Percentiles rank a stretch among this genome's conserved stretches.
Evolutionary conservation across 495 filamentous ascomycete genomes (phyloP).

Genomic region (Trichoderma asperelloides): DNA sequence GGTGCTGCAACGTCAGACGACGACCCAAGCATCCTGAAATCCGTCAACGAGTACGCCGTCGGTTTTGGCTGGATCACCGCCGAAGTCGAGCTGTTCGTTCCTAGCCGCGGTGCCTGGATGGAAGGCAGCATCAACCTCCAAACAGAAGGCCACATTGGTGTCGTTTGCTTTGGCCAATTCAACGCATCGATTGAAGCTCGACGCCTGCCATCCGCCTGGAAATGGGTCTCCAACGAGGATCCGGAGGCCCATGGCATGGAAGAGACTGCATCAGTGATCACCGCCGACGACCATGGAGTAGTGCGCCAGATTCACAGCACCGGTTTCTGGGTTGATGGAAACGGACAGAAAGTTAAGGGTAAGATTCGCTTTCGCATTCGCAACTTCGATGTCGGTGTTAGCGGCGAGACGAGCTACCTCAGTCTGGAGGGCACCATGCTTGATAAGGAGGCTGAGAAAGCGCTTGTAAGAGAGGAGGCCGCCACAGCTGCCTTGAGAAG

Average conservation of each 20-base stretch:
- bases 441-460: constrained; percentile 30
- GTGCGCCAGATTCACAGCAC: constrained; percentile 36
- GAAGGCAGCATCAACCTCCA: constrained; percentile 40
- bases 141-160: constrained; percentile 39
- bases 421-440: constrained; percentile 41
- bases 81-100: constrained; percentile 36
- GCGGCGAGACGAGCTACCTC: constrained; percentile 39
- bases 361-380: constrained; percentile 42
- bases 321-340: constrained; percentile 38
- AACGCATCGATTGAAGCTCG: constrained; percentile 41
- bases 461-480: constrained; percentile 27
- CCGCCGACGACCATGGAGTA: background rate
- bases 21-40: constrained; percentile 27
- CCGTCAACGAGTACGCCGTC: constrained; percentile 36
- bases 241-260: constrained; percentile 14
- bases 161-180: constrained; percentile 41
- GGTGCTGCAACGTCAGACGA: constrained; percentile 27
- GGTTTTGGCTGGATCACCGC: constrained; percentile 39
- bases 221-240: constrained; percentile 29
- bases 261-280: constrained; percentile 20
- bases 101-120: constrained; percentile 38
- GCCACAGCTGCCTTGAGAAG: constrained; percentile 26
- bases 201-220: constrained; percentile 36
- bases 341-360: constrained; percentile 26
- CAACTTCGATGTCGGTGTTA: constrained; percentile 40